Evolutionary conservation across 2,329 filamentous ascomycete species (phyloP), one percentile per base, ranked within the genome.

Genomic region (Colletotrichum sp.): DNA sequence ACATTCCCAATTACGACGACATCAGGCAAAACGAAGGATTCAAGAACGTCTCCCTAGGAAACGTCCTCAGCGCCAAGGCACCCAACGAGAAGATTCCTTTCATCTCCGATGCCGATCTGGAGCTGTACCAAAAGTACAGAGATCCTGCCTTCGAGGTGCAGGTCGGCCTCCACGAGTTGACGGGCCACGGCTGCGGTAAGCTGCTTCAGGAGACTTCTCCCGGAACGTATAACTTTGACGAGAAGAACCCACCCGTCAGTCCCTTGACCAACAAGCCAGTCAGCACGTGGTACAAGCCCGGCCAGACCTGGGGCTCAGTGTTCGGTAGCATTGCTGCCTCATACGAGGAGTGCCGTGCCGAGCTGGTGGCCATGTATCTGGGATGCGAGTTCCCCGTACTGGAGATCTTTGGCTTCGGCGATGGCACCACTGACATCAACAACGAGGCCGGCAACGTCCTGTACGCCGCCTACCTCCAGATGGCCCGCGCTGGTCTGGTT

Each of bases 341-440:
- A 18, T 98, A 98, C 80, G 96, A 98, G 84, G 96, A 98, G 84
- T 98, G 96, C 82, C 92, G 96, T 69, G 96, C 96, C 6, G 96
- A 98, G 82, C 94, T 95, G 79, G 96, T 98, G 13, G 96, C 96
- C 66, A 98, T 98, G 95, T 93, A 92, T 55, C 87, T 98, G 69
- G 69, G 72, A 80, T 98, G 96, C 83, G 96, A 98, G 79, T 98
- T 98, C 81, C 89, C 91, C 13, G 95, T 97, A 64, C 89, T 98
- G 24, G 90, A 95, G 82, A 96, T 98, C 80, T 98, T 98, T 78
- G 96, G 96, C 31, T 97, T 96, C 74, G 96, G 95, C 33, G 90
- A 97, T 78, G 95, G 95, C 24, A 90, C 85, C 21, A 84, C 88
- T 66, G 89, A 98, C 79, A 93, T 98, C 77, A 86, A 94, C 76